These are phyloP conservation scores for Entomortierella beljakovae DNA, from an alignment of 192 early-diverging fungal genomes.

Conservation along the genomic window DNA sequence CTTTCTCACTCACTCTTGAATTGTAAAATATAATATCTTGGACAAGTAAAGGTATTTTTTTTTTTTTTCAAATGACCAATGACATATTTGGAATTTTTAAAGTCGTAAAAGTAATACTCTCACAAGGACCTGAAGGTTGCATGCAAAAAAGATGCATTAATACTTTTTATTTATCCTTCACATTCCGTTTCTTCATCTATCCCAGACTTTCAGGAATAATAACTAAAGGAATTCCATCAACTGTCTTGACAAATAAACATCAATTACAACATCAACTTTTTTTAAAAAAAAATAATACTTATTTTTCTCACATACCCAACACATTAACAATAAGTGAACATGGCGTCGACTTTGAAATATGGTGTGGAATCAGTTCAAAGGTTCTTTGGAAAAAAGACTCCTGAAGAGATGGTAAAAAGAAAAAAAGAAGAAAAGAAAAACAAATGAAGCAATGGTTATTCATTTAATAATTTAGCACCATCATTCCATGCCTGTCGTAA, in stretches of 20 bases:
- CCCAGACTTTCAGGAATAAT: too few relatives aligned
- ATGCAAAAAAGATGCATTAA: not conserved
- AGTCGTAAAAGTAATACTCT: too few relatives aligned
- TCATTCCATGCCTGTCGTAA: too few relatives aligned
- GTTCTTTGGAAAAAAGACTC: slow-evolving; percentile 70
- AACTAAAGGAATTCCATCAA: too few relatives aligned
- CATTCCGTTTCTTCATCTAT: not conserved
- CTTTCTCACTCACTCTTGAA: not conserved
- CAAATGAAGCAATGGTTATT: not conserved
- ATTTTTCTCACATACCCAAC: too few relatives aligned
- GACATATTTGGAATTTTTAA: too few relatives aligned
- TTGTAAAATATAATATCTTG: not conserved
- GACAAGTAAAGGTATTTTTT: slow-evolving; percentile 1
- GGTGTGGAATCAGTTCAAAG: slow-evolving; percentile 60
- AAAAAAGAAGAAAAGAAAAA: not conserved
- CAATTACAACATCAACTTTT: too few relatives aligned
- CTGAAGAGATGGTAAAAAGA: slow-evolving; percentile 65
- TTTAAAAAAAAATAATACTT: too few relatives aligned
- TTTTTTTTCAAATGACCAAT: too few relatives aligned
- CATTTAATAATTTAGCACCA: too few relatives aligned
- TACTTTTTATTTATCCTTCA: not conserved
- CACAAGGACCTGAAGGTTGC: too few relatives aligned
- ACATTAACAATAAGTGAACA: not conserved
- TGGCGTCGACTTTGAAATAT: slow-evolving; percentile 47
- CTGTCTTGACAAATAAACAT: too few relatives aligned